Evolutionary conservation across 257 asterid genomes (phyloP).

Genomic region (Solanum medicagineum): DNA sequence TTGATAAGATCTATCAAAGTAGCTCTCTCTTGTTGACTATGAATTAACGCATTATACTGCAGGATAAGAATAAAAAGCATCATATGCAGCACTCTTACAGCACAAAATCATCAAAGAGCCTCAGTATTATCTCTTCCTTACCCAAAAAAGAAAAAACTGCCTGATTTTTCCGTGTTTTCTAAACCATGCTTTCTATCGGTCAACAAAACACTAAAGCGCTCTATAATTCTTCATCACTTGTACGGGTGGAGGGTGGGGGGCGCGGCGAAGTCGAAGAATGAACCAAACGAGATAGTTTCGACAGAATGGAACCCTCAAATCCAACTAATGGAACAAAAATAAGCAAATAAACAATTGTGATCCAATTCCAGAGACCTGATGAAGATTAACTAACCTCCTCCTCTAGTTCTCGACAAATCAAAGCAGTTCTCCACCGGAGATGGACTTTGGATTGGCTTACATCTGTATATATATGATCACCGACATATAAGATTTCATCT

Average conservation of each 20-base stretch:
- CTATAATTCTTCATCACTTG: not conserved
- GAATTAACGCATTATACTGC: constrained; percentile 74
- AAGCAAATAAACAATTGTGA: not conserved
- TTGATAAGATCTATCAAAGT: constrained; percentile 60
- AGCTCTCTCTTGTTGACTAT: constrained; percentile 54
- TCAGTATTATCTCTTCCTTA: not conserved
- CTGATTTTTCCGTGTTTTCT: not conserved
- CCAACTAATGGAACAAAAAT: not conserved
- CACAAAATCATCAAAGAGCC: not conserved
- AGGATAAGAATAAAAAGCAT: constrained; percentile 9
- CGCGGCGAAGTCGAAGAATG: not conserved
- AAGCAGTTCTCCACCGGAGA: constrained; percentile 93
- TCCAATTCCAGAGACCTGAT: not conserved
- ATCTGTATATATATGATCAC: constrained; percentile 89
- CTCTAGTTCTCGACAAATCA: constrained; percentile 84
- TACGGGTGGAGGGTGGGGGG: not conserved
- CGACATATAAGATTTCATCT: constrained; percentile 83
- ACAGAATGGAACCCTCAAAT: not conserved
- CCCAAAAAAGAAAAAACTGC: not conserved
- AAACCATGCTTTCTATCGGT: not conserved
- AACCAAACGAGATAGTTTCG: not conserved
- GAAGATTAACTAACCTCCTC: constrained; percentile 48
- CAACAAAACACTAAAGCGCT: not conserved
- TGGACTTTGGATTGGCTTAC: constrained; percentile 89
- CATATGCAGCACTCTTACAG: not conserved